Percentiles rank a stretch among this genome's conserved stretches.
These are phyloP conservation scores for Phylloboletellus chloephorus DNA, from an alignment of 1,284 basidiomycete species.

Conservation along the genomic window DNA sequence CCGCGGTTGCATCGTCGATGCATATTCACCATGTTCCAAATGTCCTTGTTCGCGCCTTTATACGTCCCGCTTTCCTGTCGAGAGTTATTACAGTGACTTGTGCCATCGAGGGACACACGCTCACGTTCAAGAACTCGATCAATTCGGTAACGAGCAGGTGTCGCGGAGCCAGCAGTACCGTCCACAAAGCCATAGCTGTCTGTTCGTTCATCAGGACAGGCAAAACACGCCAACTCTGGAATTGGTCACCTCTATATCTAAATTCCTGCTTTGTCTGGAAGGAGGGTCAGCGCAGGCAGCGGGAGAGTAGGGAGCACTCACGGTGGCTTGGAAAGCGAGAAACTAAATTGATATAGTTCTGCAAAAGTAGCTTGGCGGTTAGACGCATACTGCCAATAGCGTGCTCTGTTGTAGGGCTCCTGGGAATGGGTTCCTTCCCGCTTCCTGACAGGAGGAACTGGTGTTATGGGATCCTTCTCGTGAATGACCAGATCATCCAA, in stretches of 20 bases:
- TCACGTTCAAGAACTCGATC: constrained; percentile 57
- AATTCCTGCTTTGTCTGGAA: constrained; percentile 58
- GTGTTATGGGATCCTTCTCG: constrained; percentile 36
- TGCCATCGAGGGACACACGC: constrained; percentile 20
- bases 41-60: constrained; percentile 73
- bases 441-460: constrained; percentile 33
- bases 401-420: constrained; percentile 52
- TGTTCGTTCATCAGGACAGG: constrained; percentile 28
- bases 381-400: constrained; percentile 46
- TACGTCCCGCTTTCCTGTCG: constrained; percentile 55
- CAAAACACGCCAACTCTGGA: constrained; percentile 1
- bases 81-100: constrained; percentile 4
- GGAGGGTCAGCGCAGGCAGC: constrained; percentile 5
- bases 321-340: constrained; percentile 62
- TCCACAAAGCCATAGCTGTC: constrained; percentile 71
- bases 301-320: constrained; percentile 34
- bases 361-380: constrained; percentile 51
- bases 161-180: constrained; percentile 57
- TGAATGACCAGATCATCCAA: constrained; percentile 58
- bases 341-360: constrained; percentile 65
- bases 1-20: not conserved
- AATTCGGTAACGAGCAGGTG: constrained; percentile 61
- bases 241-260: constrained; percentile 68
- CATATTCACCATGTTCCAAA: constrained; percentile 73
- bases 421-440: constrained; percentile 14